Evolutionary conservation across 2,329 filamentous ascomycete genomes (phyloP).

Genomic region (Aspergillus ustus): DNA sequence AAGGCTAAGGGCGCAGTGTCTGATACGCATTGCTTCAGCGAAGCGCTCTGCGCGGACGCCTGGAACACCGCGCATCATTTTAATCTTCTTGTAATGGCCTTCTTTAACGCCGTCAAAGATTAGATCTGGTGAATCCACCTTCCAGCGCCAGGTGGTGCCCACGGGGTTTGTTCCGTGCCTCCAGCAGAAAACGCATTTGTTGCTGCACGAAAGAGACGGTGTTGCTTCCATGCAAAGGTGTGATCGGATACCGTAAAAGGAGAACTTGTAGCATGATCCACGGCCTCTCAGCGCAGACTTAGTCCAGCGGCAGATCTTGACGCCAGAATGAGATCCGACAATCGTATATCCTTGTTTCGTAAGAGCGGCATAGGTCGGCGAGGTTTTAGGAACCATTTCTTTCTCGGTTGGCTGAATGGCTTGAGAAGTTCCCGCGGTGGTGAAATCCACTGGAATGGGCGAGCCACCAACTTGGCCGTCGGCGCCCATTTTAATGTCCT

Average conservation of each 20-base stretch:
- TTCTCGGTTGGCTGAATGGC: slow-evolving; percentile 59
- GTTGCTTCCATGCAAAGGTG: slow-evolving; percentile 99
- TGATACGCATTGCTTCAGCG: slow-evolving; percentile 87
- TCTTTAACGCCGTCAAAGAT: slow-evolving; percentile 91
- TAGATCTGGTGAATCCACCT: slow-evolving; percentile 84
- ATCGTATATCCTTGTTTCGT: slow-evolving; percentile 98
- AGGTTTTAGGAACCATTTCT: slow-evolving; percentile 92
- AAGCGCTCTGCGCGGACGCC: slow-evolving; percentile 91
- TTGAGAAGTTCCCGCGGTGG: slow-evolving; percentile 51
- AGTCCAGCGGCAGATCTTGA: slow-evolving; percentile 98
- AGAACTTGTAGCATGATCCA: slow-evolving; percentile 96
- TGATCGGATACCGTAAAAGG: slow-evolving; percentile 94
- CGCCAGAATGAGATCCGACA: slow-evolving; percentile 90
- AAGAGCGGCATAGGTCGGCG: slow-evolving; percentile 83
- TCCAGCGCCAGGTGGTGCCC: slow-evolving; percentile 95
- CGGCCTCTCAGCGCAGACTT: slow-evolving; percentile 93
- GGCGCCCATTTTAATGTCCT: slow-evolving; percentile 69
- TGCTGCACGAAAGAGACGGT: slow-evolving; percentile 91
- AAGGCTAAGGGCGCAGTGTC: slow-evolving; percentile 88
- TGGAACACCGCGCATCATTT: slow-evolving; percentile 92
- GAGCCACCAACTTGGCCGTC: slow-evolving; percentile 35
- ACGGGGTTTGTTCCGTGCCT: slow-evolving; percentile 96
- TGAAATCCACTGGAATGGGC: slow-evolving; percentile 82
- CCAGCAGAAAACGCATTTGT: slow-evolving; percentile 99
- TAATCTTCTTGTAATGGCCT: slow-evolving; percentile 96